Percentiles rank a stretch among this genome's conserved stretches.
Evolutionary conservation across 2,329 filamentous ascomycete species (phyloP).

Genomic region (Samsoniella hepiali): DNA sequence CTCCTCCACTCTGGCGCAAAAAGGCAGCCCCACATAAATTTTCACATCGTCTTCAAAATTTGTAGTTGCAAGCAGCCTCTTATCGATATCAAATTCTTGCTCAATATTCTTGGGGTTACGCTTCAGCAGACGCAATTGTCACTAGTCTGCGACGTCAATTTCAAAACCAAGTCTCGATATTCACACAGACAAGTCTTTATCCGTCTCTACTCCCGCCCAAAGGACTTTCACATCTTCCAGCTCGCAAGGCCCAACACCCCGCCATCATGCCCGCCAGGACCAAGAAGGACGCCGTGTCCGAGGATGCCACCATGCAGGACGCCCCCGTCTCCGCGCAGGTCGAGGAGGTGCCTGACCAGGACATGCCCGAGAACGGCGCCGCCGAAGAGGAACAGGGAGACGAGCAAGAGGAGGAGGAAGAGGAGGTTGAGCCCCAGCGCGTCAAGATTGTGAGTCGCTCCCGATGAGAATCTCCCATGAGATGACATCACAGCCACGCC

Average conservation of each 20-base stretch:
- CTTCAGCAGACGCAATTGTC: background rate
- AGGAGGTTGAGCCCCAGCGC: constrained; percentile 50
- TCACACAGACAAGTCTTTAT: background rate
- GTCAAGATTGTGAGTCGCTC: constrained; percentile 56
- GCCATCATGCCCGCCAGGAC: constrained; percentile 40
- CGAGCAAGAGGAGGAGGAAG: constrained; percentile 41
- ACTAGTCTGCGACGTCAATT: background rate
- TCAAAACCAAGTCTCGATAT: background rate
- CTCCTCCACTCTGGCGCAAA: background rate
- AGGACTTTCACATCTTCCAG: too few relatives aligned
- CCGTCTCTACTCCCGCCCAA: too few relatives aligned
- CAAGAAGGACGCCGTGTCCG: constrained; percentile 31
- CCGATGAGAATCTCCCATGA: background rate
- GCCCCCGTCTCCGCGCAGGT: constrained; percentile 38
- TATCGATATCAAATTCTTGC: constrained; percentile 17
- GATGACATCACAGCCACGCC: too few relatives aligned
- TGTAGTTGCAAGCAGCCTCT: background rate
- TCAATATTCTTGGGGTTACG: background rate
- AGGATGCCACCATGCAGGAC: constrained; percentile 45
- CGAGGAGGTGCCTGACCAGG: constrained; percentile 34
- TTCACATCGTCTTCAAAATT: constrained; percentile 3
- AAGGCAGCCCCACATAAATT: constrained; percentile 2
- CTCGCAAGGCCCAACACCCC: too few relatives aligned
- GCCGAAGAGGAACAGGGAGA: constrained; percentile 32
- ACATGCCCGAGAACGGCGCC: constrained; percentile 28